Percentiles rank a stretch among this genome's conserved stretches.
Conservation (phyloP, 305 asterid species). For the Ilex paraguariensis region DNA sequence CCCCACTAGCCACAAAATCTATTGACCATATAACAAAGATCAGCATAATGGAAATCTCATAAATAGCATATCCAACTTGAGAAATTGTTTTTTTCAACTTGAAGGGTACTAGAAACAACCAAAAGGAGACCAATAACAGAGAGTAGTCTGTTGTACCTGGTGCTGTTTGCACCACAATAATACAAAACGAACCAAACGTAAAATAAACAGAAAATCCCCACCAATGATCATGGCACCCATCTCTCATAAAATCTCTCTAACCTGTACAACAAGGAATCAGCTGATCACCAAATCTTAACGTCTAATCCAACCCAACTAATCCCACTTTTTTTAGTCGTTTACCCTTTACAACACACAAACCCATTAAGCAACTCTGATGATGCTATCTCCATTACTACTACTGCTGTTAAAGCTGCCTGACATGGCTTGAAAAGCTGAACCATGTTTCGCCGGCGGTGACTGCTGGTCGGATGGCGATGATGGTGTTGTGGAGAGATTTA, state of each 20-base stretch:
- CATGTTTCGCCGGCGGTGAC: slow-evolving; percentile 30
- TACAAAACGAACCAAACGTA: slow-evolving; percentile 13
- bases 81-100: no score
- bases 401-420: slow-evolving; percentile 55
- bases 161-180: background rate
- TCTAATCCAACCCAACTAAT: slow-evolving; percentile 18
- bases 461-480: slow-evolving; percentile 32
- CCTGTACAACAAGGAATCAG: slow-evolving; percentile 35
- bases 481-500: slow-evolving; percentile 50
- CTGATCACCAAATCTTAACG: slow-evolving; percentile 18
- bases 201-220: slow-evolving; percentile 14
- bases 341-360: slow-evolving; percentile 42
- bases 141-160: background rate
- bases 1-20: no score
- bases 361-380: slow-evolving; percentile 88
- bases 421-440: slow-evolving; percentile 56
- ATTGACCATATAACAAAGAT: no score
- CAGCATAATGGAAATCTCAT: no score
- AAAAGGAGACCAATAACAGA: background rate
- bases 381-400: slow-evolving; percentile 85
- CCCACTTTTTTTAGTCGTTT: slow-evolving; percentile 6
- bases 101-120: no score
- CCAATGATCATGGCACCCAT: slow-evolving; percentile 21
- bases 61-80: no score
- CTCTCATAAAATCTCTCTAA: slow-evolving; percentile 20